A percentile compares a stretch with the other conserved stretches of the same genome.
Conservation (phyloP, 495 filamentous ascomycete genomes). For the Neurospora terricola region DNA sequence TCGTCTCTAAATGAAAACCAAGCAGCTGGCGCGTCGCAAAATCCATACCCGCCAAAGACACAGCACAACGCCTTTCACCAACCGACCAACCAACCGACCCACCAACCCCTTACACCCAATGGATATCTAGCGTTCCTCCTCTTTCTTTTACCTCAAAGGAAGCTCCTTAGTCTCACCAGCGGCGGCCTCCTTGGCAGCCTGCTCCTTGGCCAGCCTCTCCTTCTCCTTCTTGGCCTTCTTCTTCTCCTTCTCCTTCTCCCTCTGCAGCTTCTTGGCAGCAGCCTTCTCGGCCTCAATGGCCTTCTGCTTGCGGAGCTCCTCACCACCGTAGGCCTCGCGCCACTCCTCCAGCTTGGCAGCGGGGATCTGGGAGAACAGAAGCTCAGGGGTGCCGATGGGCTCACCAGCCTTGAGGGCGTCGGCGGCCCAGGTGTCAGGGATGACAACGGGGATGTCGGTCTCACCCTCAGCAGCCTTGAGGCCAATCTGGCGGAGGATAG, state of each 20-base stretch:
- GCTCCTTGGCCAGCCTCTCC: conserved; percentile 18
- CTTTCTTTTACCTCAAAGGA: background rate
- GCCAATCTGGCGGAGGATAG: conserved; percentile 67
- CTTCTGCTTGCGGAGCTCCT: conserved; percentile 39
- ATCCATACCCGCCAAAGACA: background rate
- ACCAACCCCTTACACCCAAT: background rate
- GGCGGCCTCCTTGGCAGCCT: conserved; percentile 15
- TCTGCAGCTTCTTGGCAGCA: conserved; percentile 16
- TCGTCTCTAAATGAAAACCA: background rate
- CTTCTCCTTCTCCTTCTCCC: conserved; percentile 20
- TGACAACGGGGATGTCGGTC: conserved; percentile 41
- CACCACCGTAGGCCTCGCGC: conserved; percentile 70
- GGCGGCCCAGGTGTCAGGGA: conserved; percentile 63
- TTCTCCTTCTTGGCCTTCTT: conserved; percentile 23
- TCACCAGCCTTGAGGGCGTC: conserved; percentile 58
- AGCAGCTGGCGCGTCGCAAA: background rate
- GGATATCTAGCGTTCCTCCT: background rate
- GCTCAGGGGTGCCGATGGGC: conserved; percentile 68
- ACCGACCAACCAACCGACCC: background rate
- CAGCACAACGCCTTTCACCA: background rate
- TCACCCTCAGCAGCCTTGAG: conserved; percentile 9
- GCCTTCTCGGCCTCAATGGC: conserved; percentile 16
- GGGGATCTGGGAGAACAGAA: conserved; percentile 59
- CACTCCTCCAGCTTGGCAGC: conserved; percentile 64
- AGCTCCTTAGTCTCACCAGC: background rate